Base-by-base conservation (phyloP, 106 monocot genomes). In the Dioscorea alata region DNA sequence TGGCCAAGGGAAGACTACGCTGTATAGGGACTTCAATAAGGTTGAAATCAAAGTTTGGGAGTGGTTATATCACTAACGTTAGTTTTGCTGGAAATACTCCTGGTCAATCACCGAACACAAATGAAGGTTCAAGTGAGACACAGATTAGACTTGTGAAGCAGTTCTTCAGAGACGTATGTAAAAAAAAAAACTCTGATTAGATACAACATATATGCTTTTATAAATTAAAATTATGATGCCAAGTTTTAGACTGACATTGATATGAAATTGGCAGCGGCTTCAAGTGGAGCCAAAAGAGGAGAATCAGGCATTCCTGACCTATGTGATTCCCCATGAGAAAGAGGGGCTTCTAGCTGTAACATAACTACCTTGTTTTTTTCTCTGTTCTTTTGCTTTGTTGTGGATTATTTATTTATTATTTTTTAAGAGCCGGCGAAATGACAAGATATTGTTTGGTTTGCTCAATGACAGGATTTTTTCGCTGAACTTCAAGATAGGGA, bases 1-100 rank as follows among this genome's bases (percentile, higher is more conserved):
- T 94, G 94, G 94, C 94, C 4, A 94, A 94, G 57, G 94, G 94
- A 69, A 90, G 75, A 70, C 80, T 94, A 32, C 87, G 90, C 13
- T 94, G 94, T 57, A 81, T 94, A 35, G 94, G 94, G 60, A 94
- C 88, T 0, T 88, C 90, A 49, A 85, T 94, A 51, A 80, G 90
- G 42, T 75, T 90, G 20, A 90, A 94, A 50, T 94, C 90, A 56
- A 82, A 64, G 73, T 94, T 94, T 65, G 90, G 94, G 21, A 79
- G 82, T 1, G 94, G 94, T 23, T 94, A 88, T 71, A 71, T 94
- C 67, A 81, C 90, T 67, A 94, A 83, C 60, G 75, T 94, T 14
- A 91, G 80, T 65, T 90, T 94, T 62, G 35, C 66, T 22, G 79
- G 75, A 60, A 83, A 62, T 33, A 61, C 56, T 66, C 68, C 67